Evolutionary conservation across 2,329 filamentous ascomycete species (phyloP).

Genomic region (Apiospora arundinis): DNA sequence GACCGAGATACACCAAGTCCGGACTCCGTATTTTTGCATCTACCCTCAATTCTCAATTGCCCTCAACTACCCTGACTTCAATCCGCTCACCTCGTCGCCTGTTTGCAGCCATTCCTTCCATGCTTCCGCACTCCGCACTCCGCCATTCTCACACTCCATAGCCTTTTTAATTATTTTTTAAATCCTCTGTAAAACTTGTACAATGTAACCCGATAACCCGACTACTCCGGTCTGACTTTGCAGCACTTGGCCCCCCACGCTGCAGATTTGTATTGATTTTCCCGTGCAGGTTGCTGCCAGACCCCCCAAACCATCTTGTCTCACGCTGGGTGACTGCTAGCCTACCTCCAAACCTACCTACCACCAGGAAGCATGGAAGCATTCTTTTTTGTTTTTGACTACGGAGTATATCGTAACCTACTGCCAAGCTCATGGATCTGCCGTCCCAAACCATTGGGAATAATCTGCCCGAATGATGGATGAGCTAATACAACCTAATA

Average conservation of each 20-base stretch:
- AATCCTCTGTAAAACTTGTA: background rate
- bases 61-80: background rate
- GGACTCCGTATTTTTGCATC: conserved; percentile 1
- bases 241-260: background rate
- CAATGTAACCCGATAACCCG: background rate
- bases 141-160: background rate
- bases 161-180: background rate
- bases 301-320: background rate
- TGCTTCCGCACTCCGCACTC: background rate
- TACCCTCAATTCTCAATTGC: too few species aligned
- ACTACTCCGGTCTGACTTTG: background rate
- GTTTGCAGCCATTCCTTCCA: background rate
- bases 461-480: background rate
- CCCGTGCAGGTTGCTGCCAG: background rate
- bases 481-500: conserved; percentile 9
- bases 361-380: background rate
- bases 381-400: background rate
- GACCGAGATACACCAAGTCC: background rate
- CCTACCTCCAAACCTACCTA: background rate
- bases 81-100: background rate
- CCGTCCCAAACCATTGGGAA: conserved; percentile 13
- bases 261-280: background rate
- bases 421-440: background rate
- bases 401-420: background rate
- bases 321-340: background rate